Conservation (phyloP, 2,329 filamentous ascomycete genomes). For the Colletotrichum plurivorum region DNA sequence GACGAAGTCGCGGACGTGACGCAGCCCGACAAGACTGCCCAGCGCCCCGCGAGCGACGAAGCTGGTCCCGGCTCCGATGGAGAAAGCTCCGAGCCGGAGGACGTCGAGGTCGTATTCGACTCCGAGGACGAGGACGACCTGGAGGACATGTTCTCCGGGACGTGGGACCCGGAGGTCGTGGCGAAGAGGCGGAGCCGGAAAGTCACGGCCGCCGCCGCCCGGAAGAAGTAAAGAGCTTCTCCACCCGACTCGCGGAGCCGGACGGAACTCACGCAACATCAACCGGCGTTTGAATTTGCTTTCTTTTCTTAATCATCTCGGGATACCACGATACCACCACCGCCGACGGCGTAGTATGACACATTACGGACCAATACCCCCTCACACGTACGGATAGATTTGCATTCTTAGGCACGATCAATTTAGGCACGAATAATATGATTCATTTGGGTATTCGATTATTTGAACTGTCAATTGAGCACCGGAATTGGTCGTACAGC, state of each 20-base stretch:
- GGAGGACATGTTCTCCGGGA: slow-evolving; percentile 74
- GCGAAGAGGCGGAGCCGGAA: slow-evolving; percentile 61
- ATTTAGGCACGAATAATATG: slow-evolving; percentile 12
- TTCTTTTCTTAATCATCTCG: neutral
- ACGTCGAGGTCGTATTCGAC: slow-evolving; percentile 69
- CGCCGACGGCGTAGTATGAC: slow-evolving; percentile 8
- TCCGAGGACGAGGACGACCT: slow-evolving; percentile 77
- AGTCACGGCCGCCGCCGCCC: slow-evolving; percentile 43
- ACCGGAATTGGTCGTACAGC: neutral
- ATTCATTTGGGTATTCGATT: slow-evolving; percentile 38
- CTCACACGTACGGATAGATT: slow-evolving; percentile 14
- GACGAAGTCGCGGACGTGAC: neutral
- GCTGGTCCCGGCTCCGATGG: slow-evolving; percentile 20
- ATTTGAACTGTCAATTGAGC: slow-evolving; percentile 10
- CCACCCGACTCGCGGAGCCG: slow-evolving; percentile 6
- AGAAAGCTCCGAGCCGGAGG: slow-evolving; percentile 42
- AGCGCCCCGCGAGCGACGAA: slow-evolving; percentile 38
- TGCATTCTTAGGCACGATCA: neutral
- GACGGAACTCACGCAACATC: neutral
- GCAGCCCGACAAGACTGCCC: slow-evolving; percentile 22
- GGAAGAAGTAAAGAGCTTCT: slow-evolving; percentile 31
- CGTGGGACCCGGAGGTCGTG: slow-evolving; percentile 70
- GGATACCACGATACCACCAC: slow-evolving; percentile 18
- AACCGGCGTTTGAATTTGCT: slow-evolving; percentile 16
- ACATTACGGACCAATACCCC: slow-evolving; percentile 32